These are phyloP conservation scores for Yamadazyma trypodendri DNA, from an alignment of 1,139 yeast genomes.

Conservation along the genomic window DNA sequence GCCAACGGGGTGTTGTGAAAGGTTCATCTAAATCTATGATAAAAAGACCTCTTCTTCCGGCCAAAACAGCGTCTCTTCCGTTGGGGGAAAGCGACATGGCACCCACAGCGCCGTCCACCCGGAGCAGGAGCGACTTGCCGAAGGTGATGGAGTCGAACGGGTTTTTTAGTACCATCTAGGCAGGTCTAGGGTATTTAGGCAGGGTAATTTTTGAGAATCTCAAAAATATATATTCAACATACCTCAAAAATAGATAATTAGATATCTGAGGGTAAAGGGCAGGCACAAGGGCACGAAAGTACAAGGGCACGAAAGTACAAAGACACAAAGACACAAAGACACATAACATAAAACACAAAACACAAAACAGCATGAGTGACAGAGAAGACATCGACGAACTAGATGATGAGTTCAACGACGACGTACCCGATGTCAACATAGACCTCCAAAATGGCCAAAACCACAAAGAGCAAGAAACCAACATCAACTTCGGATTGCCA, in stretches of 20 bases:
- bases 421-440: conserved; percentile 14
- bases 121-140: conserved; percentile 74
- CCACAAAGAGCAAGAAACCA: conserved; percentile 4
- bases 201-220: too few species aligned
- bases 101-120: conserved; percentile 91
- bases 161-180: too few species aligned
- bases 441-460: conserved; percentile 7
- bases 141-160: conserved; percentile 54
- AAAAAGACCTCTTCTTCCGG: conserved; percentile 83
- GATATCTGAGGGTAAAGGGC: neutral
- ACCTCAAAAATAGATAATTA: too few species aligned
- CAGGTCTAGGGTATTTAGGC: too few species aligned
- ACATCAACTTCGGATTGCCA: conserved; percentile 23
- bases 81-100: conserved; percentile 92
- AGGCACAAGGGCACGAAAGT: neutral
- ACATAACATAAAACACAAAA: neutral
- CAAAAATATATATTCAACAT: too few species aligned
- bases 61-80: conserved; percentile 90
- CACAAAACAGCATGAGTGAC: neutral
- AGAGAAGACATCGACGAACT: conserved; percentile 13
- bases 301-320: neutral
- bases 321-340: neutral
- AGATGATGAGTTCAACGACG: conserved; percentile 32
- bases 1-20: conserved; percentile 90
- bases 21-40: conserved; percentile 95